Conservation (phyloP, 257 asterid species). For the Phtheirospermum japonicum region DNA sequence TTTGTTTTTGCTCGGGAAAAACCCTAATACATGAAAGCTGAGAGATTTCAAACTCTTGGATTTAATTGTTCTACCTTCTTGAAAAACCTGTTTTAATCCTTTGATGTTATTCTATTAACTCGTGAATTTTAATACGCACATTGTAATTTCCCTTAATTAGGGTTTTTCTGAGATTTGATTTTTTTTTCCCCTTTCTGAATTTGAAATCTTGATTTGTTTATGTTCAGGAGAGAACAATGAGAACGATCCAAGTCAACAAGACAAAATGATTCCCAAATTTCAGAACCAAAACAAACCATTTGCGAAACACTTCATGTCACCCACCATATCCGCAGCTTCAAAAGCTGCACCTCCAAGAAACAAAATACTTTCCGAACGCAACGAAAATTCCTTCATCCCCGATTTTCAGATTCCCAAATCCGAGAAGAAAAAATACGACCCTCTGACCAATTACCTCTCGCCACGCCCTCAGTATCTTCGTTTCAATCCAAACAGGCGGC, state of each 20-base stretch:
- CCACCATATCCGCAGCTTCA: slow-evolving; percentile 62
- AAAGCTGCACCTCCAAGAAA: slow-evolving; percentile 48
- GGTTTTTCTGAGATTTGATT: slow-evolving; percentile 7
- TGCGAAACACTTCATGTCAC: slow-evolving; percentile 53
- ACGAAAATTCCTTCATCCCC: slow-evolving; percentile 29
- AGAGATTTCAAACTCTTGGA: background rate
- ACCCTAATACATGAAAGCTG: background rate
- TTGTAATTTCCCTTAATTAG: background rate
- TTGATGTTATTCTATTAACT: background rate
- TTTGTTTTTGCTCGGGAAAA: too few species aligned
- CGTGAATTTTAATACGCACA: background rate
- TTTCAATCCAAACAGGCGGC: slow-evolving; percentile 56
- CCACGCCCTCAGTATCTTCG: slow-evolving; percentile 80
- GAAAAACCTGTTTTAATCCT: background rate
- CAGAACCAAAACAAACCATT: slow-evolving; percentile 35
- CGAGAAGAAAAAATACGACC: slow-evolving; percentile 47
- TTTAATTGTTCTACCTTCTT: background rate
- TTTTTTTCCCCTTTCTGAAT: background rate
- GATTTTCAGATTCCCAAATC: slow-evolving; percentile 16
- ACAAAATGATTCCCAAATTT: slow-evolving; percentile 31
- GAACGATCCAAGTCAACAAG: slow-evolving; percentile 38
- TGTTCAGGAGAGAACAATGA: slow-evolving; percentile 57
- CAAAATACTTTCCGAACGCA: slow-evolving; percentile 56
- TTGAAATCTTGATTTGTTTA: slow-evolving; percentile 17
- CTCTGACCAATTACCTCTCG: slow-evolving; percentile 47